phyloP scores from a whole-genome alignment of 148 eudicot genomes.

The Persicaria maculosa region DNA sequence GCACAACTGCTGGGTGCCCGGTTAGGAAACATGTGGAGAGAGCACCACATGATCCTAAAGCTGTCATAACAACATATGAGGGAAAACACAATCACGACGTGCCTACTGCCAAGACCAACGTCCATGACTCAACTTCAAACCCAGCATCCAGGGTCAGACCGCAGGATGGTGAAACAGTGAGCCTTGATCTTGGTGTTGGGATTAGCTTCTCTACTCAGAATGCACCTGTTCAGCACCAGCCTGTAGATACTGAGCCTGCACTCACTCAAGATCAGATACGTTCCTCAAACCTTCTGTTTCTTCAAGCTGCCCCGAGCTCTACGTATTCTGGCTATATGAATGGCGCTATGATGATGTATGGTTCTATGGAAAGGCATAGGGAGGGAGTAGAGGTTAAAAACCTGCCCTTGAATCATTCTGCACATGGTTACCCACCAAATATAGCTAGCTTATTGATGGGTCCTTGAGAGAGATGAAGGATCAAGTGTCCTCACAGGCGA shows the following conservation, averaged over 20 bases:
- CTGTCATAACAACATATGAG: slow-evolving; percentile 93
- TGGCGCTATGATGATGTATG: background rate
- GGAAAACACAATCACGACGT: slow-evolving; percentile 98
- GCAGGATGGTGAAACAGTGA: slow-evolving; percentile 39
- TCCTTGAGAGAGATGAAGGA: background rate
- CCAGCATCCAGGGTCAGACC: slow-evolving; percentile 8
- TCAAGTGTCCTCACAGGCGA: too few species aligned
- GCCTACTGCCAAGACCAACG: slow-evolving; percentile 56
- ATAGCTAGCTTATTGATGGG: background rate
- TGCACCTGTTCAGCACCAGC: slow-evolving; percentile 26
- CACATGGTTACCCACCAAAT: background rate
- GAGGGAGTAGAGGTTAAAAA: background rate
- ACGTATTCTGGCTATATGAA: background rate
- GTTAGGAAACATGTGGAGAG: slow-evolving; percentile 97
- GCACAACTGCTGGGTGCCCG: slow-evolving; percentile 83
- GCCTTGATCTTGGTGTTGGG: slow-evolving; percentile 88
- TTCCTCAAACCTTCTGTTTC: slow-evolving; percentile 24
- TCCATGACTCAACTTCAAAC: slow-evolving; percentile 36
- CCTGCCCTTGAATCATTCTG: background rate
- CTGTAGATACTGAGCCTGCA: slow-evolving; percentile 19
- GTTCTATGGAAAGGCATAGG: background rate
- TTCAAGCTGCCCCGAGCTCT: background rate
- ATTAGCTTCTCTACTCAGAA: slow-evolving; percentile 30
- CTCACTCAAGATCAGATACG: slow-evolving; percentile 29
- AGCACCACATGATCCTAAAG: slow-evolving; percentile 96